Base-by-base conservation (phyloP, 2,329 filamentous ascomycete genomes). In the Apiospora marii region DNA sequence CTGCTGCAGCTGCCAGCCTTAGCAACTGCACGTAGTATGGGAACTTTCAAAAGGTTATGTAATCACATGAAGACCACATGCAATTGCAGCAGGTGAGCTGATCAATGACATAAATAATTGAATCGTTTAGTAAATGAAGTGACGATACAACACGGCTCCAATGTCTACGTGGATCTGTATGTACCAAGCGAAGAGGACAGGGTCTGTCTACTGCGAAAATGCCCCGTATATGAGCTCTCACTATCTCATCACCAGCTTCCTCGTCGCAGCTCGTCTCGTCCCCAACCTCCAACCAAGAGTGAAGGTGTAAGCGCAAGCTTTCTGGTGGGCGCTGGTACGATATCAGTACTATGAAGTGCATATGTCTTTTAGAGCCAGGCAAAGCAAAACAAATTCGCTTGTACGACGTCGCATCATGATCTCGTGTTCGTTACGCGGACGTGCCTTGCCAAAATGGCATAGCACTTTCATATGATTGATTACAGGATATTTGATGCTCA, bases 1-100 rank as follows among this genome's bases (percentile, higher is more conserved):
- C 67, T 48, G 46, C 41, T 24, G 43, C 58, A 71, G 67, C 58
- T 64, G 58, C n/a, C 58, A 64, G 34, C 58, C 34, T 64, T 19
- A 41, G 58, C 58, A 37, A 64, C 8, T 41, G 3, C 58, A 41
- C 58, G n/a, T 7, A 4, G 3, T 5, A n/a, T 14, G 58, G 30
- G 16, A n/a, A 5, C n/a, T 14, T 10, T 41, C 19, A 4, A 2
- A 41, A 19, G 16, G 5, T 64, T 61, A 61, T 37, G 64, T 68
- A 24, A 68, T 68, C 22, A 27, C 3, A 49, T 19, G 34, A 24
- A 44, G 46, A 27, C 64, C 64, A 27, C 1, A 43, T 19, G 16
- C 64, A 27, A 68, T 44, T 44, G 22, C n/a, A 4, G 22, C 19
- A 37, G 16, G 19, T 19, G 19, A 30, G 22, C 4, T 10, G 19